Base-by-base conservation (phyloP, 106 monocot species). In the Xerophyta viscosa region DNA sequence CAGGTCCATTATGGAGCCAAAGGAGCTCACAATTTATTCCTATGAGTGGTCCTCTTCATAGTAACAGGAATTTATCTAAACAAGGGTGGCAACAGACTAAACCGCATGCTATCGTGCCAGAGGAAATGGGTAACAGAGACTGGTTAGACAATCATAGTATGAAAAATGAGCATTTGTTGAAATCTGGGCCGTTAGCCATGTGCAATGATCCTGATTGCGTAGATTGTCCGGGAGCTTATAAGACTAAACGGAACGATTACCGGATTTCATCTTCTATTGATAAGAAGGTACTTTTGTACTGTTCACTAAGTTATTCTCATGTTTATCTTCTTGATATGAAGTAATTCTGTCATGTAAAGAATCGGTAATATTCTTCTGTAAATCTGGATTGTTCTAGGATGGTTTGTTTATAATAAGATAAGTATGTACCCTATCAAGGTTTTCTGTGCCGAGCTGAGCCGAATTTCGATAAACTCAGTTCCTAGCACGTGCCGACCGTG, bases 1-100 rank as follows among this genome's bases (percentile, higher is more conserved):
- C 75, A 27, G 71, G 75, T 22, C 71, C 80, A 46, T 31, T 81
- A 37, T 29, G 37, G 20, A 20, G 27, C 46, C 71, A 64, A 53
- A 66, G 46, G n/a, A 52, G 56, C 28, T 22, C 66, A 18, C 29
- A 21, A 13, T 54, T 56, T 65, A 25, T 31, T 15, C 8, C 43
- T 31, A 30, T 49, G 48, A 50, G 62, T 26, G 56, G 55, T 4
- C 73, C 66, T 60, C 26, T 66, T 12, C 18, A 29, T 25, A 55
- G 46, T 36, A 55, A 55, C 30, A 31, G 48, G 53, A 67, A 37
- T 39, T 6, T 52, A 46, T 28, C 30, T 67, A 23, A 31, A 48
- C 54, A 46, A 11, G 55, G 48, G 14, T 56, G 62, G 39, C 62
- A 62, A 20, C 29, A 20, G 3, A 31, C 31, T 20, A 54, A 54